Conservation (phyloP, 2,329 filamentous ascomycete genomes). For the Scedosporium minutisporum region DNA sequence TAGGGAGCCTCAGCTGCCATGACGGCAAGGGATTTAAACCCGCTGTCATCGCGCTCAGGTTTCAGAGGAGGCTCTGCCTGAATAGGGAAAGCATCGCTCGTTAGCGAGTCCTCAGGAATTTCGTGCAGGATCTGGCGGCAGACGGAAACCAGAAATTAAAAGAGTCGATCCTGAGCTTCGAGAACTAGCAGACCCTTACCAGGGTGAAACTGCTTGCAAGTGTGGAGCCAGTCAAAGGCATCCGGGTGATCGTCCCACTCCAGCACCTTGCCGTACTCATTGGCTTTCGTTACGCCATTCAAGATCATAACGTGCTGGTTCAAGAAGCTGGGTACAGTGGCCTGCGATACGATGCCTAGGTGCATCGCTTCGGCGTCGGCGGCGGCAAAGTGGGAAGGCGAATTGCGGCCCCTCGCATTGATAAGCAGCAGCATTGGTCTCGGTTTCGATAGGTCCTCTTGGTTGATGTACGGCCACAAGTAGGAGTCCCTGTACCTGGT, state of each 20-base stretch:
- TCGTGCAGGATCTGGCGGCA: constrained; percentile 41
- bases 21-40: constrained; percentile 26
- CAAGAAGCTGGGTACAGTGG: constrained; percentile 18
- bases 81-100: constrained; percentile 19
- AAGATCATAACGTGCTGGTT: constrained; percentile 24
- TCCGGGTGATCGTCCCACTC: constrained; percentile 22
- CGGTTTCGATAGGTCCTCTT: constrained; percentile 39
- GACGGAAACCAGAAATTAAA: constrained; percentile 38
- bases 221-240: constrained; percentile 26
- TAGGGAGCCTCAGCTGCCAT: constrained; percentile 44
- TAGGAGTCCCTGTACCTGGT: constrained; percentile 23
- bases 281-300: constrained; percentile 14
- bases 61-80: constrained; percentile 26
- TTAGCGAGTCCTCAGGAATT: constrained; percentile 22
- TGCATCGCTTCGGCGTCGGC: constrained; percentile 29
- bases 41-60: constrained; percentile 17
- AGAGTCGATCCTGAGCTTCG: constrained; percentile 37
- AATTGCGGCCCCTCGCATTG: constrained; percentile 38
- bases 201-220: constrained; percentile 26
- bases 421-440: constrained; percentile 39
- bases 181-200: constrained; percentile 40
- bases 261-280: constrained; percentile 27
- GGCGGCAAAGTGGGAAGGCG: constrained; percentile 35
- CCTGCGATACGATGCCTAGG: constrained; percentile 17
- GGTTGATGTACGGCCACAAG: constrained; percentile 46